Percentiles rank a stretch among this genome's conserved stretches.
Conservation (phyloP, 192 early-diverging fungal genomes). For the Coemansia sp. region DNA sequence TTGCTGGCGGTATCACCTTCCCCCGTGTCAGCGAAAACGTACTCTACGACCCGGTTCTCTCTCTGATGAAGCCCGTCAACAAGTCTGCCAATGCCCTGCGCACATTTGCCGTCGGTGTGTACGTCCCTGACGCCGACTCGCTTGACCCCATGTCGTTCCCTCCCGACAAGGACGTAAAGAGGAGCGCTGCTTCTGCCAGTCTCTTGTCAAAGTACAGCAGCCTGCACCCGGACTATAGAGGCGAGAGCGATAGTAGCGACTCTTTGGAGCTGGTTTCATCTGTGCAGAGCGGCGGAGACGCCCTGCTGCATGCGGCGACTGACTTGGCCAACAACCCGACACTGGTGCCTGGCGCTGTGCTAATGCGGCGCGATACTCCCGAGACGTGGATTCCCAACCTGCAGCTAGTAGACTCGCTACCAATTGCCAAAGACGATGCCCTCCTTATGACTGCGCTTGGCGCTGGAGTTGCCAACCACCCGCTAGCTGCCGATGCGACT, state of each 20-base stretch:
- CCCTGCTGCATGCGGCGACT: neutral
- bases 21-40: constrained; percentile 35
- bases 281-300: neutral
- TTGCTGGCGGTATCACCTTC: constrained; percentile 31
- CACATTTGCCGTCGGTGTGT: constrained; percentile 36
- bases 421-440: neutral
- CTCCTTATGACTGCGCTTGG: neutral
- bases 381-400: neutral
- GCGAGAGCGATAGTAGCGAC: neutral
- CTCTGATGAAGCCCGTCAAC: constrained; percentile 34
- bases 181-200: neutral
- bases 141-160: constrained; percentile 32
- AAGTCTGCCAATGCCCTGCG: constrained; percentile 26
- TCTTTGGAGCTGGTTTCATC: neutral
- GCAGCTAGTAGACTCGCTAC: constrained; percentile 5
- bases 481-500: neutral
- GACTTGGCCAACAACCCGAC: constrained; percentile 2
- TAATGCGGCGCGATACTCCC: neutral
- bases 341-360: neutral
- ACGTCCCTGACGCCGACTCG: constrained; percentile 31
- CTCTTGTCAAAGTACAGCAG: constrained; percentile 3
- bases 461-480: neutral
- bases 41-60: constrained; percentile 18
- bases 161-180: constrained; percentile 5
- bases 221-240: neutral